These are phyloP conservation scores for Besnoitia besnoiti DNA, from an alignment of 169 alveolate species.

Conservation along the genomic window DNA sequence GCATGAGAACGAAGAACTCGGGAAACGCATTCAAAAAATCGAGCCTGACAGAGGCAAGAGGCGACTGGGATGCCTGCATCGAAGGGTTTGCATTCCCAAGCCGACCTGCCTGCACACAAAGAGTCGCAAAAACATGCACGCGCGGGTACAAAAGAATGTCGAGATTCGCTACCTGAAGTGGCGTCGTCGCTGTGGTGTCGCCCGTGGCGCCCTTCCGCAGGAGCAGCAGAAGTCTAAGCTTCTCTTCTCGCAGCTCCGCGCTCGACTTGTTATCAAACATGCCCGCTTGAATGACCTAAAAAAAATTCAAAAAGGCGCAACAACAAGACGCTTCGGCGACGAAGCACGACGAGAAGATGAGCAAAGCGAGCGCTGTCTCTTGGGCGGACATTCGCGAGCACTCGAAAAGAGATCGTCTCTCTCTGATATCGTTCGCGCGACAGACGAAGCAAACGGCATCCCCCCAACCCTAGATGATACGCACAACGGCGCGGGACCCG, in stretches of 20 bases:
- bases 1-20: neutral
- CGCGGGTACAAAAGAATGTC: neutral
- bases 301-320: neutral
- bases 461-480: no score
- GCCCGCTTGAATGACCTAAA: constrained; percentile 56
- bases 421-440: no score
- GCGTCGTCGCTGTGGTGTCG: constrained; percentile 38
- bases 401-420: no score
- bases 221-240: constrained; percentile 39
- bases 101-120: neutral
- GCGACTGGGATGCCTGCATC: no score
- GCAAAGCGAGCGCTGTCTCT: neutral
- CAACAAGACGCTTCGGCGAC: neutral
- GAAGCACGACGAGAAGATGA: neutral
- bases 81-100: no score
- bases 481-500: no score
- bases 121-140: neutral
- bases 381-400: no score
- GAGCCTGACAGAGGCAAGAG: neutral
- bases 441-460: no score
- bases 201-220: constrained; percentile 24
- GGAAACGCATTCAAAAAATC: neutral
- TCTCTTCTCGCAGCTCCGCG: constrained; percentile 47
- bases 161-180: neutral
- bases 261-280: constrained; percentile 56